Evolutionary conservation across 768 basidiomycete species (phyloP).

Genomic region (Chlorophyllum brunneum): DNA sequence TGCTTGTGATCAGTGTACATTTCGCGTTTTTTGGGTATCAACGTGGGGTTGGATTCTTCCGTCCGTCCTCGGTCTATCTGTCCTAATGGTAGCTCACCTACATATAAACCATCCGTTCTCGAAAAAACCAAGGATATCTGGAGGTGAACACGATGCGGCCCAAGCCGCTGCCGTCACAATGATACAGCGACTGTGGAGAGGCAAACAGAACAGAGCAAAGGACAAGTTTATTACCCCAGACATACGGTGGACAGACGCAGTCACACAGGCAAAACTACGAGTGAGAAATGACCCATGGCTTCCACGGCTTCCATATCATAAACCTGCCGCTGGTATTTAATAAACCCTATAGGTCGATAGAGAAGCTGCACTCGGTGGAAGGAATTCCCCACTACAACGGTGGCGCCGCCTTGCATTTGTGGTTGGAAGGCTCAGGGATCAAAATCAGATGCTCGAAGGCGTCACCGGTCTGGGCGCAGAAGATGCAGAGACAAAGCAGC

Average conservation of each 20-base stretch:
- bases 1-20: neutral
- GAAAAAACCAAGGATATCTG: constrained; percentile 2
- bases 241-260: constrained; percentile 36
- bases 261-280: constrained; percentile 30
- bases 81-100: neutral
- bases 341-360: constrained; percentile 40
- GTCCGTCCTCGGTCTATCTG: neutral
- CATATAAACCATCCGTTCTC: constrained; percentile 9
- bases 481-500: constrained; percentile 36
- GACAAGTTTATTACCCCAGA: constrained; percentile 26
- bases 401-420: constrained; percentile 47
- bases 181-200: constrained; percentile 39
- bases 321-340: neutral
- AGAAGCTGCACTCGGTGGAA: constrained; percentile 38
- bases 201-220: constrained; percentile 21
- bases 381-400: constrained; percentile 39
- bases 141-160: constrained; percentile 18
- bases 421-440: constrained; percentile 38
- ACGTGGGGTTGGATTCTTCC: neutral
- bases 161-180: constrained; percentile 27
- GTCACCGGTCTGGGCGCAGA: constrained; percentile 24
- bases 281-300: constrained; percentile 21
- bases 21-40: neutral
- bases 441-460: constrained; percentile 32
- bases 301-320: neutral